phyloP scores from a whole-genome alignment of 495 filamentous ascomycete species.

The Rostrohypoxylon terebratum region DNA sequence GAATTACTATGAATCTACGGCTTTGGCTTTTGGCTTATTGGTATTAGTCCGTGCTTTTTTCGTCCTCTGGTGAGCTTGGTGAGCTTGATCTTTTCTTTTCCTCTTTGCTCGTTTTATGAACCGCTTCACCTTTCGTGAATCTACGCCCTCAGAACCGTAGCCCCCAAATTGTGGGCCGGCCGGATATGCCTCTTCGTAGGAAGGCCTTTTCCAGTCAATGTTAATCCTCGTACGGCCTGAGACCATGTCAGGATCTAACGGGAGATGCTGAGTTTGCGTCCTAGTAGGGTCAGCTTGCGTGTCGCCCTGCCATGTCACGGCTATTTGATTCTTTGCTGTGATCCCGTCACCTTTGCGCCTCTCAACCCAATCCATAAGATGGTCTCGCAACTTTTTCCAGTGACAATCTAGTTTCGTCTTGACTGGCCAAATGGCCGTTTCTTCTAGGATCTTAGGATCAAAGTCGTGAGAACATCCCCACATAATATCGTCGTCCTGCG shows the following conservation, averaged over 20 bases:
- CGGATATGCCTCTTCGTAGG: not conserved
- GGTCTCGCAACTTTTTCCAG: not conserved
- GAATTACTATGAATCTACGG: too few relatives aligned
- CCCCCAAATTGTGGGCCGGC: not conserved
- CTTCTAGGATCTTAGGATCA: not conserved
- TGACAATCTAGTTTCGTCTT: not conserved
- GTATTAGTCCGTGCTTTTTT: too few relatives aligned
- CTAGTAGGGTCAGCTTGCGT: too few relatives aligned
- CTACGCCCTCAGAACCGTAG: too few relatives aligned
- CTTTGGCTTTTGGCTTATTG: too few relatives aligned
- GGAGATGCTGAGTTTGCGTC: too few relatives aligned
- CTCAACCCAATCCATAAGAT: not conserved
- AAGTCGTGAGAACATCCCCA: too few relatives aligned
- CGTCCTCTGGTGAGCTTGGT: not conserved
- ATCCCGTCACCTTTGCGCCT: not conserved
- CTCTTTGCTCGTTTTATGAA: not conserved
- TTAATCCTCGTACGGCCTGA: not conserved
- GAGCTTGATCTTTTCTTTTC: too few relatives aligned
- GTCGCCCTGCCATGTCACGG: not conserved
- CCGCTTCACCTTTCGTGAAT: too few relatives aligned
- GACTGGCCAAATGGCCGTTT: not conserved
- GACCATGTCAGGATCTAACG: not conserved
- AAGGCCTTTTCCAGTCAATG: not conserved
- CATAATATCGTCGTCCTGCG: not conserved
- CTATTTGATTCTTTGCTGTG: not conserved